Evolutionary conservation across 768 basidiomycete species (phyloP).

Genomic region (Brasilioporus rufonigricans): DNA sequence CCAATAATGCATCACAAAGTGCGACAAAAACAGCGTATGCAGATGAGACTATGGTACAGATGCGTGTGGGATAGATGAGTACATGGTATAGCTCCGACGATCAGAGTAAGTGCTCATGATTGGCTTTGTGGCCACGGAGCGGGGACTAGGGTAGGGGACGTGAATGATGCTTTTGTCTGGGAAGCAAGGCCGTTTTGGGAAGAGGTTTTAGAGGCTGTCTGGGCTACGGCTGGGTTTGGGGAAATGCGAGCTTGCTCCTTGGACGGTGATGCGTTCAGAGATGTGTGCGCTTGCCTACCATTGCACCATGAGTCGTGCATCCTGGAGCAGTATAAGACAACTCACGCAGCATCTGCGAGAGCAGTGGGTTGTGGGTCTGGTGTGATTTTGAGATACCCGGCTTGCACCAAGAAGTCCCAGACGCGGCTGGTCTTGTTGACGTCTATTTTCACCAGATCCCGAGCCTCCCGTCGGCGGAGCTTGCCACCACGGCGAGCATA

Average conservation of each 20-base stretch:
- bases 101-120: conserved; percentile 1
- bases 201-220: conserved; percentile 5
- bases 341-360: conserved; percentile 38
- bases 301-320: not conserved
- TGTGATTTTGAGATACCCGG: conserved; percentile 75
- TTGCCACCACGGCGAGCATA: conserved; percentile 88
- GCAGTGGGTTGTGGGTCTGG: conserved; percentile 43
- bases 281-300: conserved; percentile 12
- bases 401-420: conserved; percentile 90
- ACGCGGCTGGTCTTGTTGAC: conserved; percentile 90
- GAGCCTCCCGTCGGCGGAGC: conserved; percentile 82
- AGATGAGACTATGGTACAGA: conserved; percentile 31
- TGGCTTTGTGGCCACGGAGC: conserved; percentile 22
- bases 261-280: conserved; percentile 25
- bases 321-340: not conserved
- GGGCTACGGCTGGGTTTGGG: conserved; percentile 15
- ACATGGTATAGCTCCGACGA: not conserved
- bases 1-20: not conserved
- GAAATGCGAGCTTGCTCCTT: conserved; percentile 23
- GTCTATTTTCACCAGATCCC: conserved; percentile 89
- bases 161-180: conserved; percentile 18
- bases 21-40: conserved; percentile 12
- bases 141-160: conserved; percentile 25
- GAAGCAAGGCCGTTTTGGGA: conserved; percentile 17
- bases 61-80: conserved; percentile 13